A percentile compares a stretch with the other conserved stretches of the same genome.
phyloP scores from a whole-genome alignment of 2,329 filamentous ascomycete species.

The Fusarium sp. region DNA sequence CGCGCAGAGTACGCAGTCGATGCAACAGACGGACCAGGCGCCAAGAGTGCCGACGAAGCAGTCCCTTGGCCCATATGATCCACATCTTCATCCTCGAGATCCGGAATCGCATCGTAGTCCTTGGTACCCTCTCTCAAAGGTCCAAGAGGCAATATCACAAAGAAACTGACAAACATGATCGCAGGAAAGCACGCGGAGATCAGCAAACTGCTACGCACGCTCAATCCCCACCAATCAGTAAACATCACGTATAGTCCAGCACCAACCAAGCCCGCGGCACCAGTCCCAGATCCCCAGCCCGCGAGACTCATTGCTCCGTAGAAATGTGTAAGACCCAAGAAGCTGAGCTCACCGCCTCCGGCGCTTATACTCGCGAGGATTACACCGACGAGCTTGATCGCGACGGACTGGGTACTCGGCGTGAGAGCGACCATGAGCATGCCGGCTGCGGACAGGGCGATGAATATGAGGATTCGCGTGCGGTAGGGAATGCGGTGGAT shows the following conservation, averaged over 20 bases:
- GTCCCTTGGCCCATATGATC: constrained; percentile 51
- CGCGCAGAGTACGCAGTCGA: constrained; percentile 54
- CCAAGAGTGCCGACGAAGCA: constrained; percentile 62
- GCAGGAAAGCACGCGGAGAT: constrained; percentile 81
- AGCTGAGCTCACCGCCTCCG: constrained; percentile 89
- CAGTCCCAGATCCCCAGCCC: constrained; percentile 92
- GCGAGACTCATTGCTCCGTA: constrained; percentile 90
- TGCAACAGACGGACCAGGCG: constrained; percentile 55
- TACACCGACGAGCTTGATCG: constrained; percentile 83
- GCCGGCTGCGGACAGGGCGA: constrained; percentile 78
- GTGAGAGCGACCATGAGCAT: constrained; percentile 92
- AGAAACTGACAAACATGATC: constrained; percentile 89
- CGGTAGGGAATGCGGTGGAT: constrained; percentile 89
- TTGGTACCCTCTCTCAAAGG: constrained; percentile 66
- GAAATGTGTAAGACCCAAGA: constrained; percentile 90
- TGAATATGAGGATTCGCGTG: constrained; percentile 78
- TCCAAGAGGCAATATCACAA: constrained; percentile 77
- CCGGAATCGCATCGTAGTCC: constrained; percentile 66
- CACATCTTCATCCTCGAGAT: constrained; percentile 53
- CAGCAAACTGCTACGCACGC: constrained; percentile 78
- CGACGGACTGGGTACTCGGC: constrained; percentile 72
- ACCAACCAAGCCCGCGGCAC: constrained; percentile 86
- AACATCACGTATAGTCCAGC: constrained; percentile 88
- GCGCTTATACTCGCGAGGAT: constrained; percentile 86
- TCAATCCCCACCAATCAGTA: constrained; percentile 82